Base-by-base conservation (phyloP, 441 rosid species). In the Adansonia grandidieri region DNA sequence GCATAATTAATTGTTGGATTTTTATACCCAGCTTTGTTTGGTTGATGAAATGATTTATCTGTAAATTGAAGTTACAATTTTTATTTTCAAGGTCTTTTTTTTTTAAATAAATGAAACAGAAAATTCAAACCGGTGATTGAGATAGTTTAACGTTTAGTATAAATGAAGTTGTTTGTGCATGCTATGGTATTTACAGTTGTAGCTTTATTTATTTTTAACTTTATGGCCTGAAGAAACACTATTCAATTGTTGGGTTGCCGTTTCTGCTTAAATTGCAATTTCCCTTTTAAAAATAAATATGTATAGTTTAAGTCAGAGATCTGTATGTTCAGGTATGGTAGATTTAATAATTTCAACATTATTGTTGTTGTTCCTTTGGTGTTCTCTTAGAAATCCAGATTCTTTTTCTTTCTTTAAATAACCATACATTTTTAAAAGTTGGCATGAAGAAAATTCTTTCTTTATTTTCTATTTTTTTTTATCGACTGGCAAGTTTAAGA, bases 391-490 rank as follows among this genome's bases (percentile, higher is more conserved):
- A 72, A 37, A 54, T 57, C 37, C 40, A 72, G 14, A 56, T 13
- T 37, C 37, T 56, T 72, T 53, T 71, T 71, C 9, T 17, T 37
- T 54, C 17, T 54, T 71, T 4, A 54, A 53, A 40, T 37, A 72
- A 17, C 54, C 20, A 1, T 37, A 5, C 2, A 5, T 32, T 72
- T 72, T 37, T 56, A 37, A 54, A 72, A 11, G 28, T 54, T 72
- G 62, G 58, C 4, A 4, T 3, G 13, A 70, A 70, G 37, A 42
- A 48, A 48, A 1, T 2, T 20, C 11, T 68, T 22, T 48, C 40
- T 70, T 48, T 48, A 51, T 48, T 6, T 48, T 19, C 10, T 15
- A 14, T 42, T 6, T 70, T 37, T 37, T 63, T 63, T 22, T 1
- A 20, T 48, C 24, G 58, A 14, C 40, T 1, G 0, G n/a, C 57